phyloP scores from a whole-genome alignment of 164 flowering plant species.

The Macadamia tetraphylla region DNA sequence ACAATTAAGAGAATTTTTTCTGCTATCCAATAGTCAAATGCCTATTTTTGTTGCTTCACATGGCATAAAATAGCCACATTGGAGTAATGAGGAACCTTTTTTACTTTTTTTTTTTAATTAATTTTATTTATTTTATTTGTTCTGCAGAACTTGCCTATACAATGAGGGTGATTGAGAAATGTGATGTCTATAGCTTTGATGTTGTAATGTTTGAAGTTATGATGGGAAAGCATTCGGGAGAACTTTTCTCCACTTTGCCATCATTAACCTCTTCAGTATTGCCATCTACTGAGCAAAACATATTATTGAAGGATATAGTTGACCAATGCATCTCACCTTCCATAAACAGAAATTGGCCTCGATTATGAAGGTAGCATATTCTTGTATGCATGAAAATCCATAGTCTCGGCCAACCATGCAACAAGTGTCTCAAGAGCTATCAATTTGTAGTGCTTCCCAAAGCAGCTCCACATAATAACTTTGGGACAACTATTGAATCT shows the following conservation, averaged over 20 bases:
- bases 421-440: neutral
- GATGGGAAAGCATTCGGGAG: conserved; percentile 6
- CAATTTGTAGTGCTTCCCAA: neutral
- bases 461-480: neutral
- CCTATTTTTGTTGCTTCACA: no score
- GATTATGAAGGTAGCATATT: neutral
- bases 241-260: neutral
- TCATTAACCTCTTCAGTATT: neutral
- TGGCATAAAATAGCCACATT: no score
- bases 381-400: neutral
- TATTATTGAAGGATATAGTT: neutral
- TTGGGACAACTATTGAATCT: neutral
- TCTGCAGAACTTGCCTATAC: neutral
- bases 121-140: neutral
- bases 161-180: neutral
- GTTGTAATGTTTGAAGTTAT: conserved; percentile 1
- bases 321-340: neutral
- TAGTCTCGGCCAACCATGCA: neutral
- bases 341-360: neutral
- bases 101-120: no score
- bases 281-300: neutral
- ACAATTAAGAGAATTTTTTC: no score
- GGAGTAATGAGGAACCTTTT: no score
- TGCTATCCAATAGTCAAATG: no score
- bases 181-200: conserved; percentile 6